A percentile compares a stretch with the other conserved stretches of the same genome.
These are phyloP conservation scores for Mucor racemosus DNA, from an alignment of 371 early-diverging fungal genomes.

Conservation along the genomic window DNA sequence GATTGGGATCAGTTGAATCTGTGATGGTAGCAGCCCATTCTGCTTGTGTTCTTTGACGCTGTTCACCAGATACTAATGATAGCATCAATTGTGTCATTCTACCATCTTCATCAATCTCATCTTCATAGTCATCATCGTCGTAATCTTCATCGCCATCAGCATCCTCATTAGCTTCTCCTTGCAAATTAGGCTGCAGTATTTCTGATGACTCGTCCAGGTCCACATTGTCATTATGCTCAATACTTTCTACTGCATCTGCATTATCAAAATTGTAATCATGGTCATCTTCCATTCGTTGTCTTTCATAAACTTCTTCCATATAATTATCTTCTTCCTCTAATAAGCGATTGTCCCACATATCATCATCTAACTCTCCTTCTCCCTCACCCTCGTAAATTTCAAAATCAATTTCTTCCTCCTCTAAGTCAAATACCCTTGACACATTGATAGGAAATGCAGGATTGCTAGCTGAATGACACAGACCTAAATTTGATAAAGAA, in stretches of 20 bases:
- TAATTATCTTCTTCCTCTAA: constrained; percentile 9
- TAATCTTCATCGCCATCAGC: neutral
- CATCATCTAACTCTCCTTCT: constrained; percentile 7
- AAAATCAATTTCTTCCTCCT: constrained; percentile 22
- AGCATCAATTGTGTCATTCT: neutral
- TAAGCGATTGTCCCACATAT: constrained; percentile 2
- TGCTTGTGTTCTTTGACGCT: neutral
- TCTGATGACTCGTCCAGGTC: neutral
- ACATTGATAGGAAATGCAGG: constrained; percentile 39
- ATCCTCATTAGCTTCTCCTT: neutral
- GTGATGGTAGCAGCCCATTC: neutral
- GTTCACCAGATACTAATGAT: neutral
- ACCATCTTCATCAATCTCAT: neutral
- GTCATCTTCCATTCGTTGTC: constrained; percentile 18
- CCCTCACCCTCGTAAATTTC: constrained; percentile 15
- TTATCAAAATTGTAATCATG: constrained; percentile 12
- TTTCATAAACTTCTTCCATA: constrained; percentile 19
- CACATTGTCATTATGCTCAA: no score
- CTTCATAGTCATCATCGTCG: neutral
- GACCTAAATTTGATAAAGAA: constrained; percentile 21
- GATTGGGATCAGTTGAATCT: neutral
- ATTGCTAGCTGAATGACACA: constrained; percentile 39
- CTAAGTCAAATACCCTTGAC: constrained; percentile 18
- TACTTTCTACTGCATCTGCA: neutral
- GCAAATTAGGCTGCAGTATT: neutral